Base-by-base conservation (phyloP, 306 rosid species). In the Quercus robur region DNA sequence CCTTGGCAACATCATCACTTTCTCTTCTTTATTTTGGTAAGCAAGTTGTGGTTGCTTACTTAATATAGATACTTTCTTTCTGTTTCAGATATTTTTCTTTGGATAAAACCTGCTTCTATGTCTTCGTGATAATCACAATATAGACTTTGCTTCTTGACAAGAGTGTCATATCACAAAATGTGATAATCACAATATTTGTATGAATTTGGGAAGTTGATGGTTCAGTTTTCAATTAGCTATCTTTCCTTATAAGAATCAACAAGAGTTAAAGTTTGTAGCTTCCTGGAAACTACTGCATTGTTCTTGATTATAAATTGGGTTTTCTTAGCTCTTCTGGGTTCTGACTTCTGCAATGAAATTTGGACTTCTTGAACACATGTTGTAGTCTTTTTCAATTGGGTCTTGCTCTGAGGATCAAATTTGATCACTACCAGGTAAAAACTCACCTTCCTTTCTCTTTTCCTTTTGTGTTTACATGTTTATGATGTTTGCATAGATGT, bases 191-290 rank as follows among this genome's bases (percentile, higher is more conserved):
- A 41, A 41, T 41, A 25, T 11, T 23, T 26, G 25, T 41, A 20
- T 30, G 44, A 61, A 41, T 74, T 81, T 52, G 4, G 61, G 77
- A 35, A 49, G 75, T 55, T 80, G 56, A 8, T 49, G 5, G 51
- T 72, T 77, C 21, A 1, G 44, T 20, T 76, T 73, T 68, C 11
- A 41, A 41, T 41, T 26, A 8, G 51, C 41, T 73, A 28, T 41
- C 25, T 78, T 81, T 19, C 80, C 82, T 81, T 76, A 71, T 28
- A 11, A 46, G 4, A 49, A 77, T 41, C 11, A 8, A 7, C 46
- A 41, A 8, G 11, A 41, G 3, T 41, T 41, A 41, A 41, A 41
- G 46, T 41, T 41, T 59, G 38, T 25, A 51, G 56, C 49, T 73
- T 62, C 59, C 57, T 49, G 18, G 41, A 11, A 44, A 57, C 49